These are phyloP conservation scores for Immersiporthe knoxdaviesiana DNA, from an alignment of 2,329 filamentous ascomycete genomes.

Conservation along the genomic window DNA sequence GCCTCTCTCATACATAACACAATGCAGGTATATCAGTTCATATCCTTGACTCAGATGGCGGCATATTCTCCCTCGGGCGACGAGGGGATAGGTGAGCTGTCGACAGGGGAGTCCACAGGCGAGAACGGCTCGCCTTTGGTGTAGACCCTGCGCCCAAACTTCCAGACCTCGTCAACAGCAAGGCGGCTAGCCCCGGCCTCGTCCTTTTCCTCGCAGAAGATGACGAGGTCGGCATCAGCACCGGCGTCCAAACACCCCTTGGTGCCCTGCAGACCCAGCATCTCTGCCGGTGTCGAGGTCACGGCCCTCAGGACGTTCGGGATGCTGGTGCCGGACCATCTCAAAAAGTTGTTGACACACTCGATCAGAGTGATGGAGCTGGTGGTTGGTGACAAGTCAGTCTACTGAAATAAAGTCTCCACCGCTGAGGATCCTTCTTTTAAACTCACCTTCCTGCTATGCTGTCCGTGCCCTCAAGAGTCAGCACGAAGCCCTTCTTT, in stretches of 20 bases:
- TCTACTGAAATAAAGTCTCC: not conserved
- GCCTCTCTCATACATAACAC: not conserved
- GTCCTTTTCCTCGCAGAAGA: constrained; percentile 61
- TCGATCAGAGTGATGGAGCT: constrained; percentile 76
- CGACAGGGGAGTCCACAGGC: constrained; percentile 26
- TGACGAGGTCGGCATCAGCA: constrained; percentile 70
- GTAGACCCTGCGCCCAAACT: constrained; percentile 67
- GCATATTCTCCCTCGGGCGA: constrained; percentile 20
- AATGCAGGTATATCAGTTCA: not conserved
- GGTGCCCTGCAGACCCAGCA: constrained; percentile 68
- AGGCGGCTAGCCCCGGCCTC: constrained; percentile 53
- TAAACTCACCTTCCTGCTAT: constrained; percentile 72
- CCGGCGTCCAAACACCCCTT: constrained; percentile 70
- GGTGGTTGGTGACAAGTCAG: constrained; percentile 14
- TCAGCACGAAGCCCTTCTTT: constrained; percentile 73
- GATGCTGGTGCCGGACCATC: constrained; percentile 71
- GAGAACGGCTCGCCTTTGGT: constrained; percentile 29
- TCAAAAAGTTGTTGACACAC: constrained; percentile 80
- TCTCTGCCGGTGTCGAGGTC: constrained; percentile 74
- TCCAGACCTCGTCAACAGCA: constrained; percentile 77
- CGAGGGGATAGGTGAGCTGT: constrained; percentile 20
- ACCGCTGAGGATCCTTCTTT: not conserved
- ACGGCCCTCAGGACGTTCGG: constrained; percentile 73
- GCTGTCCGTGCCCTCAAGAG: constrained; percentile 76
- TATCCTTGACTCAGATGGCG: not conserved